Conservation (phyloP, 441 rosid genomes). For the Codiaeum variegatum region DNA sequence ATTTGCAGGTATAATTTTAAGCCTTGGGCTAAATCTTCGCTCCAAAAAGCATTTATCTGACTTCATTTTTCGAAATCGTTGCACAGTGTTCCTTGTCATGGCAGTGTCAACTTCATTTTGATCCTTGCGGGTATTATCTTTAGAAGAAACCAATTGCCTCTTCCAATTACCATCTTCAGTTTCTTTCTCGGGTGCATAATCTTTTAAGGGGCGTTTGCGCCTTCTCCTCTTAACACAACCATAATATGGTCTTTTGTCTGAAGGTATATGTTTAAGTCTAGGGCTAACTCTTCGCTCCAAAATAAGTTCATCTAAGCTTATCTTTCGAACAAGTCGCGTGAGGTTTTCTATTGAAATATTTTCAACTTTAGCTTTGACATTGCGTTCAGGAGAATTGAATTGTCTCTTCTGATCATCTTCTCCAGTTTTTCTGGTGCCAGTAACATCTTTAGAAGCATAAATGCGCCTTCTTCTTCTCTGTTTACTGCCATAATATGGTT, state of each 20-base stretch:
- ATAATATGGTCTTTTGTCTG: constrained; percentile 11
- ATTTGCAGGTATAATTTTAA: constrained; percentile 14
- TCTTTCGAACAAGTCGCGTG: background rate
- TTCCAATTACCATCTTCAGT: constrained; percentile 4
- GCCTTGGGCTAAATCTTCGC: constrained; percentile 21
- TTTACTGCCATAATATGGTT: constrained; percentile 22
- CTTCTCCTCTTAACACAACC: background rate
- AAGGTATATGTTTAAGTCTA: constrained; percentile 7
- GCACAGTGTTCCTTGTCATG: background rate
- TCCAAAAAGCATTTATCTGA: constrained; percentile 8
- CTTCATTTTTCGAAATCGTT: background rate
- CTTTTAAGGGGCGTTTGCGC: background rate
- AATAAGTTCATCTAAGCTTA: constrained; percentile 5
- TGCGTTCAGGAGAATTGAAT: background rate
- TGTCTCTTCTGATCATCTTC: background rate
- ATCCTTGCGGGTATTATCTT: background rate
- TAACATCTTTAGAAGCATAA: background rate
- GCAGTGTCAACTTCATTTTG: background rate
- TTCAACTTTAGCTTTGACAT: background rate
- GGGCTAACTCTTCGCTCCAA: constrained; percentile 24
- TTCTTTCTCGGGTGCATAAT: background rate
- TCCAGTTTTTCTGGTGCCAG: background rate
- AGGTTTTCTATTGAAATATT: background rate
- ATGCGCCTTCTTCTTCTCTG: background rate
- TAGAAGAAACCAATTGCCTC: background rate